Evolutionary conservation across 768 basidiomycete species (phyloP), one percentile per base, ranked within the genome.

Genomic region (Amanita brunnescens): DNA sequence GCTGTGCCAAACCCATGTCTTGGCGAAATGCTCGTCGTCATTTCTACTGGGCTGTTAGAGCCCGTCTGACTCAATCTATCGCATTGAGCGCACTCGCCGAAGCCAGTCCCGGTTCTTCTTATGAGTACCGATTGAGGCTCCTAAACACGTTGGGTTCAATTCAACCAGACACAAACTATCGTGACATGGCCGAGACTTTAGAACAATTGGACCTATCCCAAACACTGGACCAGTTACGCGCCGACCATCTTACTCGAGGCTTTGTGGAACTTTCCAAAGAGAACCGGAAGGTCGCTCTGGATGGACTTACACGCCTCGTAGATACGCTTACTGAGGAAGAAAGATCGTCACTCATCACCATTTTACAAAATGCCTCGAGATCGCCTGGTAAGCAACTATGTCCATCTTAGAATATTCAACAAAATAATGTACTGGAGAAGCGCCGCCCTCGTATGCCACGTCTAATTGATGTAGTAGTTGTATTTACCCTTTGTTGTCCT

Each of bases 21-120:
- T 97, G 94, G 94, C 91, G 88, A 67, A 77, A 88, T 47, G 82
- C 93, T 50, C 84, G 91, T 53, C 80, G 92, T 54, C 77, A 83
- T 62, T 94, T 97, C 78, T 95, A 95, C 71, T 96, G 92, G 93
- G 81, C 88, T 38, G 76, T 91, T 26, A 86, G 94, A 39, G 85
- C 85, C n/a, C 83, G 85, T 47, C 68, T 89, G 29, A 85, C 86
- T 21, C 80, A 78, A 49, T 84, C 85, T 1, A 68, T 71, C 34
- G 83, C 83, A 16, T 70, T 88, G 38, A 72, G 75, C 38, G 70
- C 76, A 54, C 72, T 96, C 39, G 73, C 78, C 5, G 78, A 79
- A 43, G 86, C 87, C 16, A 83, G 81, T 59, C 91, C 94, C 3
- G 78, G 78, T 30, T 71, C 88, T 1, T 73, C 81, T 7, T 70